These are phyloP conservation scores for Lomentospora prolificans DNA, from an alignment of 2,329 filamentous ascomycete species.

Conservation along the genomic window DNA sequence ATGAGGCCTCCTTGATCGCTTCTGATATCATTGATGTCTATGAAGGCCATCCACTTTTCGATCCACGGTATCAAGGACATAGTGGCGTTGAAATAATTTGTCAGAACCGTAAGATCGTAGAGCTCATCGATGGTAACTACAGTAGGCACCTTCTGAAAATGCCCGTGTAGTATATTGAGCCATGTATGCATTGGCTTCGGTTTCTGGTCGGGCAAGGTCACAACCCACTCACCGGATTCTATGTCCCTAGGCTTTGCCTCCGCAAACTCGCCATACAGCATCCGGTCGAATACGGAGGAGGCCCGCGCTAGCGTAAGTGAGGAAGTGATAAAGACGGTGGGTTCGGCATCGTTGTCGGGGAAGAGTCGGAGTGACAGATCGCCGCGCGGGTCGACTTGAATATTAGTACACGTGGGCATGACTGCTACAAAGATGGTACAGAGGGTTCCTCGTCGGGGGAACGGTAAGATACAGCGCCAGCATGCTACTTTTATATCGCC, in stretches of 20 bases:
- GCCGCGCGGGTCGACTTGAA: slow-evolving; percentile 11
- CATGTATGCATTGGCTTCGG: slow-evolving; percentile 18
- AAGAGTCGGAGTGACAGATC: slow-evolving; percentile 11
- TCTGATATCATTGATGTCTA: slow-evolving; percentile 10
- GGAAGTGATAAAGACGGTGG: slow-evolving; percentile 16
- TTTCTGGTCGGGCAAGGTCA: slow-evolving; percentile 22
- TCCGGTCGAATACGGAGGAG: slow-evolving; percentile 18
- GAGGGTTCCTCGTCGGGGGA: too few relatives aligned
- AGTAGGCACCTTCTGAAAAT: slow-evolving; percentile 17
- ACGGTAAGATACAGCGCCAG: too few relatives aligned
- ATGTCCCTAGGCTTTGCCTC: slow-evolving; percentile 14
- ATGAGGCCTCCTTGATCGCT: slow-evolving; percentile 12
- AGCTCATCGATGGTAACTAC: slow-evolving; percentile 15
- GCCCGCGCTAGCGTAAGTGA: slow-evolving; percentile 18
- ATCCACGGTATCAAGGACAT: slow-evolving; percentile 17
- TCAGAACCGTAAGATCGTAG: slow-evolving; percentile 19
- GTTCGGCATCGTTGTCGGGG: slow-evolving; percentile 1
- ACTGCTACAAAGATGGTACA: too few relatives aligned
- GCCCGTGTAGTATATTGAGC: slow-evolving; percentile 21
- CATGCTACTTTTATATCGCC: too few relatives aligned
- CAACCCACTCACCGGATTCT: slow-evolving; percentile 15
- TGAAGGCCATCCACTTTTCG: slow-evolving; percentile 13
- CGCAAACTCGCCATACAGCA: slow-evolving; percentile 19
- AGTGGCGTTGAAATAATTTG: slow-evolving; percentile 22
- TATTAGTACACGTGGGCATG: too few relatives aligned